phyloP scores from a whole-genome alignment of 805 yeast genomes.

The Candida rishiriensis region DNA sequence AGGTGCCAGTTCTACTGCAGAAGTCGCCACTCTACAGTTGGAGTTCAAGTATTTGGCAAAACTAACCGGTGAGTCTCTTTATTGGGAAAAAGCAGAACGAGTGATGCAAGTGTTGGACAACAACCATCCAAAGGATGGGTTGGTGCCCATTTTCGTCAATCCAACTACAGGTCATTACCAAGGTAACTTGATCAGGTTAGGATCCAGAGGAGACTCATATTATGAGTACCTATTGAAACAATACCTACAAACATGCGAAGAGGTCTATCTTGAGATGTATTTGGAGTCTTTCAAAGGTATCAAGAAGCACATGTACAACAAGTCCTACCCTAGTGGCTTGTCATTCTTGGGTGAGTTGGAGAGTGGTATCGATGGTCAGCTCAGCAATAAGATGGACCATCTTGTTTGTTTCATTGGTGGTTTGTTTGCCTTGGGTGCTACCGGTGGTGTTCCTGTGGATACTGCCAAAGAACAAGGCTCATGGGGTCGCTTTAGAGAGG shows the following conservation, averaged over 20 bases:
- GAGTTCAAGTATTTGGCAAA: constrained; percentile 80
- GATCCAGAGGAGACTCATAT: constrained; percentile 91
- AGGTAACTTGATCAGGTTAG: constrained; percentile 67
- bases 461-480: constrained; percentile 49
- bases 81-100: constrained; percentile 76
- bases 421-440: constrained; percentile 82
- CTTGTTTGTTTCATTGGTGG: constrained; percentile 91
- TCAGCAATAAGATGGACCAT: constrained; percentile 84
- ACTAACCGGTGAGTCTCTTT: constrained; percentile 72
- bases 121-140: constrained; percentile 63
- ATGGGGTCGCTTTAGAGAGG: constrained; percentile 58
- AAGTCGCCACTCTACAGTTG: constrained; percentile 79
- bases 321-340: constrained; percentile 58
- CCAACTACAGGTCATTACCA: constrained; percentile 71
- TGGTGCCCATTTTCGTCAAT: constrained; percentile 75
- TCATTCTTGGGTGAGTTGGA: constrained; percentile 77
- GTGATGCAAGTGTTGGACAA: constrained; percentile 67
- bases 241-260: constrained; percentile 71
- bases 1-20: constrained; percentile 88
- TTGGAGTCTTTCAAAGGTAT: constrained; percentile 75
- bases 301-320: constrained; percentile 55
- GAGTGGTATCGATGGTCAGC: constrained; percentile 54
- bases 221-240: constrained; percentile 87
- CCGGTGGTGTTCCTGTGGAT: constrained; percentile 57
- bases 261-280: constrained; percentile 69